These are phyloP conservation scores for Phytophthora cajani DNA, from an alignment of 352 stramenopile species.

Conservation along the genomic window DNA sequence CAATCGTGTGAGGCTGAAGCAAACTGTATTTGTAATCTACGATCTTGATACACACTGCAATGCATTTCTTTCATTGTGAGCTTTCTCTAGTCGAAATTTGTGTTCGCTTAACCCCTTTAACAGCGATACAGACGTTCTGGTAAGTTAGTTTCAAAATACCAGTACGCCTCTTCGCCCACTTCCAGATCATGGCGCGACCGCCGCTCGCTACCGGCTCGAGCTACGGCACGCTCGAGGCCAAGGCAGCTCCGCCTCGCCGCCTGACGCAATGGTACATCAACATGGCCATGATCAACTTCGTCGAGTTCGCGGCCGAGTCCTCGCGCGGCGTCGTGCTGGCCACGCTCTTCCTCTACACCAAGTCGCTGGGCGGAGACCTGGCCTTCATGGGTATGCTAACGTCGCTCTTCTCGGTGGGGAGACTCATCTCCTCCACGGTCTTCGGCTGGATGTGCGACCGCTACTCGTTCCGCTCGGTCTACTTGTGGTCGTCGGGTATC, in stretches of 20 bases:
- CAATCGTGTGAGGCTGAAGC: neutral
- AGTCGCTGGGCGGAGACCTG: constrained; percentile 70
- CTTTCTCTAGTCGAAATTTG: neutral
- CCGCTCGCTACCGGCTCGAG: neutral
- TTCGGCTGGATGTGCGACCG: constrained; percentile 84
- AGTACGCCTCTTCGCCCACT: neutral
- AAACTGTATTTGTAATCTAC: neutral
- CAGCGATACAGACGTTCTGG: neutral
- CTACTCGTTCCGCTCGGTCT: constrained; percentile 80
- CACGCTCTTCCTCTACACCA: constrained; percentile 83
- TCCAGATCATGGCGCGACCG: neutral
- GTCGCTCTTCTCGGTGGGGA: constrained; percentile 74
- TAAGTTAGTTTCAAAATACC: neutral
- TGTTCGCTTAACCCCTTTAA: too few relatives aligned
- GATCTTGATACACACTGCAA: neutral
- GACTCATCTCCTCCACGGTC: constrained; percentile 75
- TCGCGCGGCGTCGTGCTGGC: constrained; percentile 74
- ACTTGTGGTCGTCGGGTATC: constrained; percentile 70
- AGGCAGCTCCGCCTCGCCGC: constrained; percentile 36
- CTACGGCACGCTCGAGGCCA: constrained; percentile 30
- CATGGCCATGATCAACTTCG: constrained; percentile 81
- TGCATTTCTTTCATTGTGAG: neutral
- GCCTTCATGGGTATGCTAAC: constrained; percentile 80
- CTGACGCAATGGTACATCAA: constrained; percentile 67
- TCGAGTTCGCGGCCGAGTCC: constrained; percentile 80